These are phyloP conservation scores for Brettanomyces nanus DNA, from an alignment of 805 yeast genomes.

Conservation along the genomic window DNA sequence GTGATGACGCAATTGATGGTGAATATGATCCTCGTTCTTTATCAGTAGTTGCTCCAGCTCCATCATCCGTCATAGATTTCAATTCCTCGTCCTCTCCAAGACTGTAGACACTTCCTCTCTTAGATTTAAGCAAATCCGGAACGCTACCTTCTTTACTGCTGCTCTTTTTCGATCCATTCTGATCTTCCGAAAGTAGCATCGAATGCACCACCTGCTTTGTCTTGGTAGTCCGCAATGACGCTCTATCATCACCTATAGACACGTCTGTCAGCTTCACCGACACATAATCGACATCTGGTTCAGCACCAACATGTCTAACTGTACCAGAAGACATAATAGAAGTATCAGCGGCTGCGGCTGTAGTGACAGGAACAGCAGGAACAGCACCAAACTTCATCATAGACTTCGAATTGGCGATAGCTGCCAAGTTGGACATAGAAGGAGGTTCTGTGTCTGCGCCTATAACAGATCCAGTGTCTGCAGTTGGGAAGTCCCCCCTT, in stretches of 20 bases:
- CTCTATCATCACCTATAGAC: too few relatives aligned
- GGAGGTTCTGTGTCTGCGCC: conserved; percentile 30
- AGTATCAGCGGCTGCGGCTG: conserved; percentile 1
- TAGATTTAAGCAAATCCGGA: conserved; percentile 14
- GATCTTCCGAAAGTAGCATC: conserved; percentile 8
- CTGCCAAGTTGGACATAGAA: conserved; percentile 57
- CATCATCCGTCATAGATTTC: conserved; percentile 8
- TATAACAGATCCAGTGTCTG: conserved; percentile 15
- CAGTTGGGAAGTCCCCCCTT: conserved; percentile 20
- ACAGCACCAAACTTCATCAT: conserved; percentile 13
- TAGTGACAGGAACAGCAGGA: too few relatives aligned
- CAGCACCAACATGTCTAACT: not conserved
- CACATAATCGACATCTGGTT: not conserved
- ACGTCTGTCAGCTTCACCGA: too few relatives aligned
- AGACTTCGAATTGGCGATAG: conserved; percentile 30
- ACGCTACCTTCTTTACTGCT: conserved; percentile 1
- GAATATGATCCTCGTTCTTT: conserved; percentile 10
- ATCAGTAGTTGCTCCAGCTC: conserved; percentile 2
- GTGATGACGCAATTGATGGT: conserved; percentile 3
- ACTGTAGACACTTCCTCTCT: conserved; percentile 11
- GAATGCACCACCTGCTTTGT: conserved; percentile 6
- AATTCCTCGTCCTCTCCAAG: conserved; percentile 20
- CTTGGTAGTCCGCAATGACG: too few relatives aligned
- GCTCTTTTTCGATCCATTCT: conserved; percentile 1
- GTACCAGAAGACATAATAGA: not conserved